Conservation (phyloP, 257 asterid genomes). For the Nicotiana tabacum region DNA sequence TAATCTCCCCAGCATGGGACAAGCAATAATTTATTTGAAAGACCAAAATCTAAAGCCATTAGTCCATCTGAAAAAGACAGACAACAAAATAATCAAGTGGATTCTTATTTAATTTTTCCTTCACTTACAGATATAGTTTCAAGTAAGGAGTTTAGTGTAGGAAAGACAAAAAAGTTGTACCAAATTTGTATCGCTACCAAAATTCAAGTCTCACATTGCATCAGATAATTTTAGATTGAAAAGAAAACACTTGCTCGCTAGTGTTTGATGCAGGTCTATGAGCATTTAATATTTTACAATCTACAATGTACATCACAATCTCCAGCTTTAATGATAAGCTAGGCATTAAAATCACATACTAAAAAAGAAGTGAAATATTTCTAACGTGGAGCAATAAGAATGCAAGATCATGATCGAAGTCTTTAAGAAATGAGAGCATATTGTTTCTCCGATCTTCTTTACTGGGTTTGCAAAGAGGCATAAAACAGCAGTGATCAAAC, state of each 20-base stretch:
- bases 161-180: neutral
- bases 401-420: neutral
- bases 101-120: neutral
- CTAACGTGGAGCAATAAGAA: too few relatives aligned
- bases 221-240: neutral
- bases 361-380: too few relatives aligned
- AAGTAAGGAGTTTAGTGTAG: neutral
- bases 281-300: neutral
- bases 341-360: too few relatives aligned
- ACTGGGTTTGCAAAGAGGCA: neutral
- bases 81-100: neutral
- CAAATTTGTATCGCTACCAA: neutral
- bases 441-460: neutral
- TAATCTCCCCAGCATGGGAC: neutral
- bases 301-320: neutral
- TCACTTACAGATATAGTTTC: neutral
- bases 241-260: neutral
- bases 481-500: neutral
- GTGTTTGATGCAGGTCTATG: neutral
- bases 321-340: neutral
- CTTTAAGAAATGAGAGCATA: neutral
- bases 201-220: neutral
- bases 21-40: neutral
- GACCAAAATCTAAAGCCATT: neutral
- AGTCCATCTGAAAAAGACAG: neutral